Evolutionary conservation across 768 basidiomycete genomes (phyloP).

Genomic region (Arthromyces matolae): DNA sequence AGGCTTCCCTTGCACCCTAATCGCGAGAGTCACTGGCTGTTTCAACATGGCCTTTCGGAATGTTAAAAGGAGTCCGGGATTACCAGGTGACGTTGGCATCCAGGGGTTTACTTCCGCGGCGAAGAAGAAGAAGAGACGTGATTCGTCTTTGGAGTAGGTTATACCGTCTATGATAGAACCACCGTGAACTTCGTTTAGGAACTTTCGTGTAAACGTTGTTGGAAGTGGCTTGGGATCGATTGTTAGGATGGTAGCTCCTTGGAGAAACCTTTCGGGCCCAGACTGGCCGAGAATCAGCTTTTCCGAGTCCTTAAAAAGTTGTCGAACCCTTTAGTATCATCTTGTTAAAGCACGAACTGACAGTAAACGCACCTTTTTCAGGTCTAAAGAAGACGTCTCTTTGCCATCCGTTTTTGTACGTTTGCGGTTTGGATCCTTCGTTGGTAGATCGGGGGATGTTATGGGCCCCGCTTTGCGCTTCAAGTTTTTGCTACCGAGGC

Average conservation of each 20-base stretch:
- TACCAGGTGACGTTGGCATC: constrained; percentile 20
- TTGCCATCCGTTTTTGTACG: too few relatives aligned
- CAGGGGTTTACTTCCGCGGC: constrained; percentile 19
- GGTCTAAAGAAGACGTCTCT: too few relatives aligned
- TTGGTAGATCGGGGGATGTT: too few relatives aligned
- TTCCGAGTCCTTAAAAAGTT: too few relatives aligned
- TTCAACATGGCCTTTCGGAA: constrained; percentile 19
- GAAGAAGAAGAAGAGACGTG: constrained; percentile 14
- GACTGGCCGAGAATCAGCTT: too few relatives aligned
- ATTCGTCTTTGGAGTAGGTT: neutral
- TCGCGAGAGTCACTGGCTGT: constrained; percentile 17
- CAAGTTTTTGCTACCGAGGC: too few relatives aligned
- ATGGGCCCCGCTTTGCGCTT: too few relatives aligned
- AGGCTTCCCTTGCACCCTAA: constrained; percentile 4
- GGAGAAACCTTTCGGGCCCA: too few relatives aligned
- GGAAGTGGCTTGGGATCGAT: constrained; percentile 2
- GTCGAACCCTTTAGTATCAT: too few relatives aligned
- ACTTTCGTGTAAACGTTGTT: constrained; percentile 1
- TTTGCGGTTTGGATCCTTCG: too few relatives aligned
- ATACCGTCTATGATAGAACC: neutral
- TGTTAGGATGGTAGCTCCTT: neutral
- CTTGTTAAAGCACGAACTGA: too few relatives aligned
- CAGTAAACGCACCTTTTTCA: too few relatives aligned
- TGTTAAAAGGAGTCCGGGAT: constrained; percentile 22
- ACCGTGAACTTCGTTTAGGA: constrained; percentile 1